Conservation (phyloP, 148 eudicot genomes). For the Rhododendron vialii region DNA sequence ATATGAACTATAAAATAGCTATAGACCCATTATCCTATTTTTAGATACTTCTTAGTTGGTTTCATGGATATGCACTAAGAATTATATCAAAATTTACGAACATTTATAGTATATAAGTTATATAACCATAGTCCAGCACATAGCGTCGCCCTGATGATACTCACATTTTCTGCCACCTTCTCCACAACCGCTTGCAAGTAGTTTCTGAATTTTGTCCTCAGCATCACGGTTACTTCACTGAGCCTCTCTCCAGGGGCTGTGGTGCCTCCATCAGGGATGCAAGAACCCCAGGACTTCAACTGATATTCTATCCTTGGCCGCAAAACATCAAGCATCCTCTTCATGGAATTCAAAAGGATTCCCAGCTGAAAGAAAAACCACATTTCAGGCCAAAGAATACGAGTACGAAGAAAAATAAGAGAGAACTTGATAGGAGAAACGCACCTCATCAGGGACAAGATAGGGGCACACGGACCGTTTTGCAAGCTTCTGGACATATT, state of each 20-base stretch:
- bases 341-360: constrained; percentile 65
- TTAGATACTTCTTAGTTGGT: background rate
- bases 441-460: constrained; percentile 53
- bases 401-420: background rate
- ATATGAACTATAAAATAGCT: background rate
- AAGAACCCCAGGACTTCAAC: constrained; percentile 62
- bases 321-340: constrained; percentile 67
- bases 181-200: constrained; percentile 60
- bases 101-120: background rate
- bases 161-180: constrained; percentile 69
- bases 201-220: constrained; percentile 66
- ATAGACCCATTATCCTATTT: background rate
- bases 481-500: constrained; percentile 67
- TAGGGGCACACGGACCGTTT: constrained; percentile 45
- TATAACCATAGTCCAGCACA: constrained; percentile 32
- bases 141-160: constrained; percentile 4
- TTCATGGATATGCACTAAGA: background rate
- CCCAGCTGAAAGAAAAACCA: constrained; percentile 45
- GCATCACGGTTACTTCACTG: constrained; percentile 65
- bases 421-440: background rate
- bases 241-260: constrained; percentile 53
- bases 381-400: background rate
- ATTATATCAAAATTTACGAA: background rate
- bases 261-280: constrained; percentile 41
- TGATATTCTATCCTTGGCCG: constrained; percentile 60